phyloP scores from a whole-genome alignment of 306 rosid species.

The Castanea crenata region DNA sequence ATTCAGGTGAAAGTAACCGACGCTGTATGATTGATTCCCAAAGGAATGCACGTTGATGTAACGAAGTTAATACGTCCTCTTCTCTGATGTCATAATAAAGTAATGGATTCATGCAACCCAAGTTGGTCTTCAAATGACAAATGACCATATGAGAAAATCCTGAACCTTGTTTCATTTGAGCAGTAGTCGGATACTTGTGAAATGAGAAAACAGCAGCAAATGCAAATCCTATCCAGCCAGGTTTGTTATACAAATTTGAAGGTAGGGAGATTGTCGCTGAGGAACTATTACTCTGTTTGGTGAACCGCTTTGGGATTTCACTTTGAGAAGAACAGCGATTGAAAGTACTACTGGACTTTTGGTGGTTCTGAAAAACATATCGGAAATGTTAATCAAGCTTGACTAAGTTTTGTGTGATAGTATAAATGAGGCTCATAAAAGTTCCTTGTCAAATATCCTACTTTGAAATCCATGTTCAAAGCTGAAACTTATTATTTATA shows the following conservation, averaged over 20 bases:
- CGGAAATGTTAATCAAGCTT: neutral
- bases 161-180: neutral
- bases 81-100: neutral
- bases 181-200: neutral
- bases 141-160: neutral
- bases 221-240: neutral
- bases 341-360: too few relatives aligned
- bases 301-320: neutral
- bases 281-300: neutral
- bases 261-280: neutral
- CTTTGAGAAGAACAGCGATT: too few relatives aligned
- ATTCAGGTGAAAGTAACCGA: neutral
- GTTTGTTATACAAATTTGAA: neutral
- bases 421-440: too few relatives aligned
- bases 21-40: neutral
- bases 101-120: too few relatives aligned
- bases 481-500: too few relatives aligned
- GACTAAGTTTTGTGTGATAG: neutral
- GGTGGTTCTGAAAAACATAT: too few relatives aligned
- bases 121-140: neutral
- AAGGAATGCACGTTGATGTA: neutral
- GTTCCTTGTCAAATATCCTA: too few relatives aligned
- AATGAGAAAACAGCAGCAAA: neutral
- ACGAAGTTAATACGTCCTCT: neutral
- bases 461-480: too few relatives aligned